phyloP scores from a whole-genome alignment of 2,329 filamentous ascomycete genomes.

The Sclerotiophoma versabilis region DNA sequence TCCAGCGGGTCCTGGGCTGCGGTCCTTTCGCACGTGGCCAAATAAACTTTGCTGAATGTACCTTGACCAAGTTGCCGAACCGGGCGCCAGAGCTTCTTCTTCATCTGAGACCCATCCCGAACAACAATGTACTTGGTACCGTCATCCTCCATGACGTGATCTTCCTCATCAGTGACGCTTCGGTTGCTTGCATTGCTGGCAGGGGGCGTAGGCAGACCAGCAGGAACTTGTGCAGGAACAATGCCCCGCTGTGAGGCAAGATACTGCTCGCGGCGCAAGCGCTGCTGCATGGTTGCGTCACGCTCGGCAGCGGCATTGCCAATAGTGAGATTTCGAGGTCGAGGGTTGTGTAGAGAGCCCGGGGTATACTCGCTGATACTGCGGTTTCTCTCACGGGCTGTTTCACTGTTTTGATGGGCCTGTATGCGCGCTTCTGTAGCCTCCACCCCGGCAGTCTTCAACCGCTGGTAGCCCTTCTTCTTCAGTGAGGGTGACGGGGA shows the following conservation, averaged over 20 bases:
- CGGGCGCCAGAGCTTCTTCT: slow-evolving; percentile 80
- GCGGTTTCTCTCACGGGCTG: slow-evolving; percentile 71
- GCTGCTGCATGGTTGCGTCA: slow-evolving; percentile 59
- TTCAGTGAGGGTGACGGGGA: slow-evolving; percentile 51
- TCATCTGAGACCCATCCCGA: slow-evolving; percentile 66
- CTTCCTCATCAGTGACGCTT: slow-evolving; percentile 63
- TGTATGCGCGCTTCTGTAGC: slow-evolving; percentile 42
- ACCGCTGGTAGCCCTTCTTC: slow-evolving; percentile 57
- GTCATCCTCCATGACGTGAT: slow-evolving; percentile 54
- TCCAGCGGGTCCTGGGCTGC: slow-evolving; percentile 51
- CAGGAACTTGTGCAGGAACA: slow-evolving; percentile 59
- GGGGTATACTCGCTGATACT: slow-evolving; percentile 90
- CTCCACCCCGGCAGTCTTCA: slow-evolving; percentile 53
- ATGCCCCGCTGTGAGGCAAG: slow-evolving; percentile 81
- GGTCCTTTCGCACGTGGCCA: slow-evolving; percentile 80
- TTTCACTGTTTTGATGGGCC: slow-evolving; percentile 42
- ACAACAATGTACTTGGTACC: slow-evolving; percentile 56
- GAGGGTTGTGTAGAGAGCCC: slow-evolving; percentile 71
- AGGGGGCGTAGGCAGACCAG: slow-evolving; percentile 73
- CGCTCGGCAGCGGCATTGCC: slow-evolving; percentile 52
- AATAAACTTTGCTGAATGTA: slow-evolving; percentile 92
- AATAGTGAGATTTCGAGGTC: slow-evolving; percentile 74
- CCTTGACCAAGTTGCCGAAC: slow-evolving; percentile 86
- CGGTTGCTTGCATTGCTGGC: slow-evolving; percentile 70
- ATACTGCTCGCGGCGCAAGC: slow-evolving; percentile 78